Base-by-base conservation (phyloP, 2,329 filamentous ascomycete genomes). In the Cyclaneusma minus region DNA sequence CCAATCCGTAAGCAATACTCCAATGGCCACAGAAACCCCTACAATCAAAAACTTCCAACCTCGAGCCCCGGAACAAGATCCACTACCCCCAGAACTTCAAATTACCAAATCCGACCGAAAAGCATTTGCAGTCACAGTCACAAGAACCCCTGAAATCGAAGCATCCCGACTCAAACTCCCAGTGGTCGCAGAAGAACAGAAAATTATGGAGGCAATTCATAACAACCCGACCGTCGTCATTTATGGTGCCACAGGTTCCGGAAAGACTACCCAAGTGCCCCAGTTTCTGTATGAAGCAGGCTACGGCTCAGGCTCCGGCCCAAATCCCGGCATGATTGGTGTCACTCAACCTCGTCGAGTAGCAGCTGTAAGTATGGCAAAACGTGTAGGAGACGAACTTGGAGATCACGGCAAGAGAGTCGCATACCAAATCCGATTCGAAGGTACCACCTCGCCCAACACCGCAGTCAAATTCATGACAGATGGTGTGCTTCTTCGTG, bases 381-480 rank as follows among this genome's bases (percentile, higher is more conserved):
- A 84, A 48, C 79, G 89, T 47, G 87, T 98, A 13, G 72, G 67
- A 0, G 73, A 85, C 35, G 89, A 98, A 47, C 52, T 98, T 21
- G 84, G 83, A 2, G 63, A 79, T 24, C 70, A 76, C 40, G 73
- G 72, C n/a, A 61, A 75, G 14, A 67, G 68, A 24, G 85, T 98
- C 5, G 82, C 81, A 4, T 91, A 95, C 48, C 89, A 85, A 48
- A 94, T 98, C 41, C 78, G 91, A 13, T 98, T 95, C 38, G 89
- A 98, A 45, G 83, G 78, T 25, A 87, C 75, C 0, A 73, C 79
- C 2, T 70, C 73, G 25, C 60, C 72, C 15, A 76, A 83, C 27
- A 98, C 89, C 0, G 79, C 82, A 5, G 70, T 98, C 49, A 98
- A 98, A 49, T 98, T 95, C 55, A 94, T 98, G 85, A 98, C 89